Evolutionary conservation across 73 alveolate genomes (phyloP).

Genomic region (Tetrahymena borealis): DNA sequence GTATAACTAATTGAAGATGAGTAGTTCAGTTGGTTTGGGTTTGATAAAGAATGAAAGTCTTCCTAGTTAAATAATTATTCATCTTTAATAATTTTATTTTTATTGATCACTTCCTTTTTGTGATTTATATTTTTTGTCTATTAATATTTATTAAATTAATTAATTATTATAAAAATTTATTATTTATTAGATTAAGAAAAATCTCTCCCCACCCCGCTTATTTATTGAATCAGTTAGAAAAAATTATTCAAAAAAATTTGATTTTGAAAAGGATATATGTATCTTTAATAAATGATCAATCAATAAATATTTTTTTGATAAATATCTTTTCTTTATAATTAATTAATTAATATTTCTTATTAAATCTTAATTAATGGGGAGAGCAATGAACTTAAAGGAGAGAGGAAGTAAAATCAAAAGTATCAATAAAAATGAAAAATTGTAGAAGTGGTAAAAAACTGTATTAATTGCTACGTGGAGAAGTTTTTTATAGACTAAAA

Average conservation of each 20-base stretch:
- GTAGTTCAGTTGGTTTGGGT: not conserved
- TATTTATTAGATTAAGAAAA: not conserved
- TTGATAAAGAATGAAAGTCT: not conserved
- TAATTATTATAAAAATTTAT: not conserved
- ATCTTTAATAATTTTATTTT: not conserved
- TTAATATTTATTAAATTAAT: not conserved
- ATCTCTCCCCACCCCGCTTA: not conserved
- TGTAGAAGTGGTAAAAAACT: not conserved
- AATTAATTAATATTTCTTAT: not conserved
- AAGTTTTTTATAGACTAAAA: not conserved
- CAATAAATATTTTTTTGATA: too few relatives aligned
- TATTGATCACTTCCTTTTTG: not conserved
- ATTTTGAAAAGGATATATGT: too few relatives aligned
- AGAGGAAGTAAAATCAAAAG: not conserved
- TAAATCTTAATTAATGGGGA: not conserved
- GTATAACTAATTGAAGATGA: not conserved
- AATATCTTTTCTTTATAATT: not conserved
- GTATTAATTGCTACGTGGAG: not conserved
- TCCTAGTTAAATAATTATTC: not conserved
- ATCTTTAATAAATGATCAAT: too few relatives aligned
- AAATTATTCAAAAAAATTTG: not conserved
- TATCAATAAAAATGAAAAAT: not conserved
- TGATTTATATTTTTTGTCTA: not conserved
- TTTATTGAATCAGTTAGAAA: not conserved
- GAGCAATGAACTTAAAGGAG: not conserved